A percentile compares a stretch with the other conserved stretches of the same genome.
Evolutionary conservation across 352 stramenopile genomes (phyloP).

Genomic region (Globisporangium abappressorium): DNA sequence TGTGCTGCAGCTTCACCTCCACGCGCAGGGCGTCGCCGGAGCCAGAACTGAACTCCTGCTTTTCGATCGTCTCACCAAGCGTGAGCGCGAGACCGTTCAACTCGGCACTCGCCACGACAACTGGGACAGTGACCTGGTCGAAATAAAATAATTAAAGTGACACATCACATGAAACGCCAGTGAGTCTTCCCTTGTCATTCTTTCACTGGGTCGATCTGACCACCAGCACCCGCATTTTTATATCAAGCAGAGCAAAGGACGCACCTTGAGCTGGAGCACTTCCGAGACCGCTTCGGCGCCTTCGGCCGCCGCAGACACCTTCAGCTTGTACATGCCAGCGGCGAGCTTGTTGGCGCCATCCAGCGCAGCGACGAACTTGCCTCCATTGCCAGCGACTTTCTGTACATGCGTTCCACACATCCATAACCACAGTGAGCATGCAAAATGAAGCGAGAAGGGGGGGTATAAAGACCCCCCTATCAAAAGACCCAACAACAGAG

Average conservation of each 20-base stretch:
- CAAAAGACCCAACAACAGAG: background rate
- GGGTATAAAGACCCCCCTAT: too few species aligned
- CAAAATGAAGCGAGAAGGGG: background rate
- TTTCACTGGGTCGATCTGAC: conserved; percentile 6
- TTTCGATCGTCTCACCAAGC: conserved; percentile 50
- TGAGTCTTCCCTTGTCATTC: background rate
- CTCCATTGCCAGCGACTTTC: conserved; percentile 63
- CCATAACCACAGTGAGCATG: background rate
- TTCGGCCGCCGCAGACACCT: conserved; percentile 46
- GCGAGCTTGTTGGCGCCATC: conserved; percentile 39
- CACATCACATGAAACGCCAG: background rate
- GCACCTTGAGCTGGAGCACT: conserved; percentile 66
- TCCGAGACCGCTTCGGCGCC: conserved; percentile 44
- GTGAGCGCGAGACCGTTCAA: conserved; percentile 55
- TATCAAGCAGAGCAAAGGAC: background rate
- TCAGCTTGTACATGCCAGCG: conserved; percentile 81
- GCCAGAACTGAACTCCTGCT: conserved; percentile 53
- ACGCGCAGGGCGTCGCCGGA: conserved; percentile 55
- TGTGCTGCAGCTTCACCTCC: conserved; percentile 55
- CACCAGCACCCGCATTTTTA: background rate
- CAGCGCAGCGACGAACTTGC: conserved; percentile 52
- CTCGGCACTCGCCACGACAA: conserved; percentile 47
- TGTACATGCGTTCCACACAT: conserved; percentile 12
- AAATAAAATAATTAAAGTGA: background rate
- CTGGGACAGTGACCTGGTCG: conserved; percentile 51